phyloP scores from a whole-genome alignment of 495 filamentous ascomycete genomes.

The Aspergillus saccharolyticus region DNA sequence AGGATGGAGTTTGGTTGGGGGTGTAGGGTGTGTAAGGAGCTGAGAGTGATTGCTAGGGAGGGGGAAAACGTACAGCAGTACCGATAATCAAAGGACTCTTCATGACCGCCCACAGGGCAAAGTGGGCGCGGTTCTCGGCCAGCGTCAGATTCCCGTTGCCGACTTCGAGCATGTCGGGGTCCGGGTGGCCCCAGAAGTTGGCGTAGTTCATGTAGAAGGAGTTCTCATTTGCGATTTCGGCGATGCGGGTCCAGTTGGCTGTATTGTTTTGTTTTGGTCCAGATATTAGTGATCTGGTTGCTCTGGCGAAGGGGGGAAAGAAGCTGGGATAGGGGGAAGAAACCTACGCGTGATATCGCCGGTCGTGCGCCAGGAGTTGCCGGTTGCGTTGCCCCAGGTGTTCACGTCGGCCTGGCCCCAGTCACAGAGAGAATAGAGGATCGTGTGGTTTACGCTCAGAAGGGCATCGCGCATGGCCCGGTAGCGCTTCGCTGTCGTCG shows the following conservation, averaged over 20 bases:
- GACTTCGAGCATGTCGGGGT: conserved; percentile 67
- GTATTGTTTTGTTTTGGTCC: conserved; percentile 13
- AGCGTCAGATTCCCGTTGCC: conserved; percentile 55
- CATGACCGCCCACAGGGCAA: conserved; percentile 54
- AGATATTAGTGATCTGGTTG: conserved; percentile 5
- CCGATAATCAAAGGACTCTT: conserved; percentile 56
- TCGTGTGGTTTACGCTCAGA: conserved; percentile 42
- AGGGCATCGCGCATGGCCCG: conserved; percentile 58
- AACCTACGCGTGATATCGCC: conserved; percentile 48
- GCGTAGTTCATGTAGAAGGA: conserved; percentile 44
- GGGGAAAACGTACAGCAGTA: conserved; percentile 35
- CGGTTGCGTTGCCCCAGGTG: conserved; percentile 46
- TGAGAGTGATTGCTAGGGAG: no score
- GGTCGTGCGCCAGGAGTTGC: conserved; percentile 52
- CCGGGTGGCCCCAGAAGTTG: conserved; percentile 52
- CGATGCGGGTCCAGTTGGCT: conserved; percentile 40
- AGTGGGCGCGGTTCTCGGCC: conserved; percentile 45
- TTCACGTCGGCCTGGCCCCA: conserved; percentile 55
- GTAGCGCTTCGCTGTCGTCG: conserved; percentile 50
- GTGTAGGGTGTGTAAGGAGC: no score
- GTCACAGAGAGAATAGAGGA: conserved; percentile 62
- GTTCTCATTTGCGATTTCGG: conserved; percentile 38
- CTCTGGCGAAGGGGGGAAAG: conserved; percentile 9
- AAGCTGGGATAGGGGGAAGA: conserved; percentile 1
- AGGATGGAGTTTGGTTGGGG: background rate